Evolutionary conservation across 305 asterid genomes (phyloP).

Genomic region (Rubia peregrina): DNA sequence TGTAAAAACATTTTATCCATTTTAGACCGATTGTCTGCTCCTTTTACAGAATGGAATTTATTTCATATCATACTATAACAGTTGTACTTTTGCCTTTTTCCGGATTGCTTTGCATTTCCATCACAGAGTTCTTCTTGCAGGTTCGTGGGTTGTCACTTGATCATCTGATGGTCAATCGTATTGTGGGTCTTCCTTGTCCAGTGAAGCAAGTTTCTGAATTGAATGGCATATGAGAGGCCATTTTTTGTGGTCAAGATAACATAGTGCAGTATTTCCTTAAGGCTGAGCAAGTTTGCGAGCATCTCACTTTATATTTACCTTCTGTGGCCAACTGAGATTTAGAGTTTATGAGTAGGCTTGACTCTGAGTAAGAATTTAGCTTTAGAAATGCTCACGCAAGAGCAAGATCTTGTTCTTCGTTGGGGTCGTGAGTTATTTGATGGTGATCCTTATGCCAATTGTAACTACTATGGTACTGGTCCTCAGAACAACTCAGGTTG

Average conservation of each 20-base stretch:
- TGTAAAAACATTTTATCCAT: background rate
- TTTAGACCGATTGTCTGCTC: background rate
- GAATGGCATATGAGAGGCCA: background rate
- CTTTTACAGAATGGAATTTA: background rate
- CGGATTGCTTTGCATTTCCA: background rate
- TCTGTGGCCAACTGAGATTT: conserved; percentile 23
- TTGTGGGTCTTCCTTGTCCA: background rate
- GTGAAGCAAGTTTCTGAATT: conserved; percentile 5
- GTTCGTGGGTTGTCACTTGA: background rate
- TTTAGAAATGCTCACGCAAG: conserved; percentile 57
- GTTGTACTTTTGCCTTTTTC: background rate
- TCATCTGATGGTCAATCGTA: background rate
- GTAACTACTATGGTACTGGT: conserved; percentile 50
- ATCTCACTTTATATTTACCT: conserved; percentile 16
- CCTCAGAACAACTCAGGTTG: conserved; percentile 46
- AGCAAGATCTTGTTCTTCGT: conserved; percentile 85
- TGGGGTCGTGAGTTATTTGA: conserved; percentile 97
- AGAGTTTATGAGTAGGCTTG: conserved; percentile 18
- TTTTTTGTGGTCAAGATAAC: conserved; percentile 1
- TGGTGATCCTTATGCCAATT: conserved; percentile 73
- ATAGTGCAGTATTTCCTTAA: background rate
- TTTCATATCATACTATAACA: background rate
- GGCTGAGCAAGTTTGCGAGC: background rate
- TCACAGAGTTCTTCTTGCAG: background rate
- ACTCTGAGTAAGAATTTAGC: conserved; percentile 14